phyloP scores from a whole-genome alignment of 164 flowering plant genomes.

The Annona squamosa region DNA sequence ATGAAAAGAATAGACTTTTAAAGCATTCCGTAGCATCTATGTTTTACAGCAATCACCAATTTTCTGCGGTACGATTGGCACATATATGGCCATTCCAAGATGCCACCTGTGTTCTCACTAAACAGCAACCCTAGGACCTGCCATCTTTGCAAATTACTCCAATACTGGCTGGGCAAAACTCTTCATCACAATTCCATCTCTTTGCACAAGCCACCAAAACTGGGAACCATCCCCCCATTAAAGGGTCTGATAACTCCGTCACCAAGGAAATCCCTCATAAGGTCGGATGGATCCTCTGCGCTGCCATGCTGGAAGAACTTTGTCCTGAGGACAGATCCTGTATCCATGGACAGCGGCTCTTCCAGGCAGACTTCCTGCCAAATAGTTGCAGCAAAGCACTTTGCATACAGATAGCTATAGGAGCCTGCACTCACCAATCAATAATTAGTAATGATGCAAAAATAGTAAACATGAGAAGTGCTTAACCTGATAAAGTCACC shows the following conservation, averaged over 20 bases:
- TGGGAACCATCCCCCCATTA: constrained; percentile 64
- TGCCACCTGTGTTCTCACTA: too few relatives aligned
- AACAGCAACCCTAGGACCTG: too few relatives aligned
- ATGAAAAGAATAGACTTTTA: too few relatives aligned
- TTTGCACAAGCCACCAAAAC: constrained; percentile 42
- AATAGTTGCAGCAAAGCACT: constrained; percentile 82
- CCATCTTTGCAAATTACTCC: not conserved
- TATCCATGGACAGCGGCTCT: constrained; percentile 65
- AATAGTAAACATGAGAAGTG: not conserved
- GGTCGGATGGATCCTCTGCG: constrained; percentile 62
- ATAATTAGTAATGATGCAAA: not conserved
- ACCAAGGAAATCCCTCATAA: constrained; percentile 68
- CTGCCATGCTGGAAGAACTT: constrained; percentile 86
- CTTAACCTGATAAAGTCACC: constrained; percentile 7
- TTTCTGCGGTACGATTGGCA: too few relatives aligned
- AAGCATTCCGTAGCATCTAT: too few relatives aligned
- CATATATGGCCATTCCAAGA: too few relatives aligned
- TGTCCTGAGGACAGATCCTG: constrained; percentile 67
- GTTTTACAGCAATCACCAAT: too few relatives aligned
- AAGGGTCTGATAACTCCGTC: constrained; percentile 36
- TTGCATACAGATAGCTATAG: constrained; percentile 90
- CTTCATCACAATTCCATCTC: constrained; percentile 36
- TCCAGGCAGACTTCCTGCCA: constrained; percentile 75
- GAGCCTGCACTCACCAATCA: constrained; percentile 43
- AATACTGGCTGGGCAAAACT: not conserved